phyloP scores from a whole-genome alignment of 805 yeast species.

The Saccharomycopsis oosterbeekiorum region DNA sequence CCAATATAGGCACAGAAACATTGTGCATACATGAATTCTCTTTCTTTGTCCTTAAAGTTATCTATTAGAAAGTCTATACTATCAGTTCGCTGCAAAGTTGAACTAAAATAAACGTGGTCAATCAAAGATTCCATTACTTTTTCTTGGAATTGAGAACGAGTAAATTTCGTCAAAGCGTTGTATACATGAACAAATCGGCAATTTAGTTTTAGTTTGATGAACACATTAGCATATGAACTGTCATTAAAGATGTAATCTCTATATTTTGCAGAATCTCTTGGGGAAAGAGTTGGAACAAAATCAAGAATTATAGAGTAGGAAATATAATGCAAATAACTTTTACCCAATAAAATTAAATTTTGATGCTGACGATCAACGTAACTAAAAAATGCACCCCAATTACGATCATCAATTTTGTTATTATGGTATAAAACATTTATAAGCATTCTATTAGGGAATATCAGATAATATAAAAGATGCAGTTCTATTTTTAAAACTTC shows the following conservation, averaged over 20 bases:
- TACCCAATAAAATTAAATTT: neutral
- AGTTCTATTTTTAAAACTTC: neutral
- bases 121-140: neutral
- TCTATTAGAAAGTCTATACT: neutral
- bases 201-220: neutral
- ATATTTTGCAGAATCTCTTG: neutral
- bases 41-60: neutral
- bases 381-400: neutral
- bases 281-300: neutral
- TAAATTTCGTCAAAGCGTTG: neutral
- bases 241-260: neutral
- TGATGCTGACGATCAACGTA: conserved; percentile 1
- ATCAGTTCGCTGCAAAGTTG: neutral
- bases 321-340: neutral
- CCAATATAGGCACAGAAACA: conserved; percentile 1
- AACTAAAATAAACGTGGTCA: neutral
- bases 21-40: neutral
- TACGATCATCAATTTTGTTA: neutral
- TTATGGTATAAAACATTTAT: neutral
- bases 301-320: neutral
- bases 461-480: conserved; percentile 1
- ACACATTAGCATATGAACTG: neutral
- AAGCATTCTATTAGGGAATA: neutral
- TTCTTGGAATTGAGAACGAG: neutral
- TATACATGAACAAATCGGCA: neutral